Evolutionary conservation across 768 basidiomycete genomes (phyloP).

Genomic region (Suillus variegatus): DNA sequence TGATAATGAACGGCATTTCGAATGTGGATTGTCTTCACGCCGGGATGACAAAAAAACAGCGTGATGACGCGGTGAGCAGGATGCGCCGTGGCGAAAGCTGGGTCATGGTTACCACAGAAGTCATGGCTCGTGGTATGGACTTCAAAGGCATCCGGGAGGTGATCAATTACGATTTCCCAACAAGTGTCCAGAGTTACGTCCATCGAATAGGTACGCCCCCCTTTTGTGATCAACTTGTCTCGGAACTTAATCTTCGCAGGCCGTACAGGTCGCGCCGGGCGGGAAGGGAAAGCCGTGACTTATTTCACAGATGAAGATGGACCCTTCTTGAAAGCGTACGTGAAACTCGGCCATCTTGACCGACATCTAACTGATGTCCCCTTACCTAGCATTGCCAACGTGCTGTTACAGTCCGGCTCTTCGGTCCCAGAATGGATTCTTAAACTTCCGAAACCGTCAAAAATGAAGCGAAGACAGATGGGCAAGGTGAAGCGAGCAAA

Average conservation of each 20-base stretch:
- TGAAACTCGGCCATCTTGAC: slow-evolving; percentile 8
- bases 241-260: slow-evolving; percentile 43
- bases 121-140: slow-evolving; percentile 98
- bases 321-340: slow-evolving; percentile 86
- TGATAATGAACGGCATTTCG: slow-evolving; percentile 72
- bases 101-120: slow-evolving; percentile 95
- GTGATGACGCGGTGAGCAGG: slow-evolving; percentile 79
- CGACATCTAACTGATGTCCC: slow-evolving; percentile 13
- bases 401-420: slow-evolving; percentile 91
- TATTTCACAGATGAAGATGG: slow-evolving; percentile 96
- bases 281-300: slow-evolving; percentile 90
- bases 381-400: slow-evolving; percentile 80
- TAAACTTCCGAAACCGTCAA: slow-evolving; percentile 92
- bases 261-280: slow-evolving; percentile 92
- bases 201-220: slow-evolving; percentile 79
- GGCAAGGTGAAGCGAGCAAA: slow-evolving; percentile 83
- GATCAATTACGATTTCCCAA: slow-evolving; percentile 97
- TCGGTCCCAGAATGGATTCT: slow-evolving; percentile 92
- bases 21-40: slow-evolving; percentile 93
- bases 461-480: slow-evolving; percentile 83
- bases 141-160: slow-evolving; percentile 94
- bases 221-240: not conserved
- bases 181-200: slow-evolving; percentile 92
- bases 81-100: slow-evolving; percentile 92
- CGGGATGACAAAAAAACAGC: slow-evolving; percentile 82